Base-by-base conservation (phyloP, 352 stramenopile species). In the Pythium scleroteichum region DNA sequence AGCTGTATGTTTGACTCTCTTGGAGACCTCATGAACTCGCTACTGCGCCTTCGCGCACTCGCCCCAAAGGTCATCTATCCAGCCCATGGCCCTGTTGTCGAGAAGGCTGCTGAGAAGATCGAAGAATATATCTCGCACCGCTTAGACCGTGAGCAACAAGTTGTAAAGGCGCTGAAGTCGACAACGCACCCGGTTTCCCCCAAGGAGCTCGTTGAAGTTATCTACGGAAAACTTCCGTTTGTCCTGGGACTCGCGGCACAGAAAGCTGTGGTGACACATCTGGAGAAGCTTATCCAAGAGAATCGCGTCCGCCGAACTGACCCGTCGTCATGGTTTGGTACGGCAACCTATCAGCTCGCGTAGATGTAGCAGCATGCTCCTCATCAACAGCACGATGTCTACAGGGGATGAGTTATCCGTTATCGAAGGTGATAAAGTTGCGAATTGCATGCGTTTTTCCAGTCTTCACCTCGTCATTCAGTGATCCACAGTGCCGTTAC, bases 1-100 rank as follows among this genome's bases (percentile, higher is more conserved):
- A 97, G 87, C 49, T 89, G 78, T 57, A 72, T 95, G 45, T 96
- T 97, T 45, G 82, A 94, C 55, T 92, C 90, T 41, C 75, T 97
- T 10, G 47, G 53, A 8, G 75, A 90, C 39, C 88, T 95, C 48
- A 92, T 96, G 82, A 56, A 66, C 22, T 92, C 81, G 19, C 63
- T 97, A 10, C 35, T 46, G 14, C 79, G 74, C 27, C 57, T 97
- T 20, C 73, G 75, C 14, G 58, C 42, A 9, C 71, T 58, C 3
- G 40, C 66, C 3, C 75, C 80, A 48, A 41, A 39, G 22, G 71
- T 76, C 10, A 88, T 96, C 29, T 95, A 90, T 50, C 80, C 85
- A 0, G 85, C 81, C 3, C 87, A 96, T 41, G 87, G 87, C 0
- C 79, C 81, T 0, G 73, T 94, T 14, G 76, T 94, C 1, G 29